Base-by-base conservation (phyloP, 805 yeast genomes). In the Kuraishia cidri region DNA sequence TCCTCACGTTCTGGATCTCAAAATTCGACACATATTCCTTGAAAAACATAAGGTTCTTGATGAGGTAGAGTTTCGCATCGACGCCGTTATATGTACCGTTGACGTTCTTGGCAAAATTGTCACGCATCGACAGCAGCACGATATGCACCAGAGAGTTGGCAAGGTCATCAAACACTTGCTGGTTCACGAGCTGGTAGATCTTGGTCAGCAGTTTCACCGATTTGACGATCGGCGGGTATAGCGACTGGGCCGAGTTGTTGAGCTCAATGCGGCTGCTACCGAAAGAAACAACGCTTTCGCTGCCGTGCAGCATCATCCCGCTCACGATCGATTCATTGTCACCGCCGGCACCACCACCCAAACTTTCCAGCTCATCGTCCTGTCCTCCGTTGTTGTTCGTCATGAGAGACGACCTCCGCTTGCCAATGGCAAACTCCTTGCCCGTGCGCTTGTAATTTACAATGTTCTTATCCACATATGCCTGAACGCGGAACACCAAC, bases 91-190 rank as follows among this genome's bases (percentile, higher is more conserved):
- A 36, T 3, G 60, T 44, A 0, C 85, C 83, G 18, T 69, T 55
- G 42, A 66, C 57, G 5, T 60, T 44, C 23, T 52, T 43, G 4
- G 62, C 57, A 41, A 68, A 68, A 9, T 81, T 79, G 11, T 60
- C 55, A 35, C 70, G 69, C 43, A 86, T 55, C 5, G 92, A 73
- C 11, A 58, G 46, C 24, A 86, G 70, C 44, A 92, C 79, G 28
- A 80, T 70, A 48, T 84, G 95, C 4, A 90, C 82, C 33, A 86
- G 77, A 36, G 81, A 75, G 51, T 86, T 95, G 0, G 96, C 95
- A 41, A 88, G 58, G 47, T 85, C 95, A 50, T 86, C 95, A 57
- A 88, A 90, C 2, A 86, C 82, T 9, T 69, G 59, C 2, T 88
- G 75, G 42, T 79, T 79, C 24, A 90, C 71, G 45, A 87, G 61